A percentile compares a stretch with the other conserved stretches of the same genome.
phyloP scores from a whole-genome alignment of 75 land plant species.

The Selaginella tamariscina region DNA sequence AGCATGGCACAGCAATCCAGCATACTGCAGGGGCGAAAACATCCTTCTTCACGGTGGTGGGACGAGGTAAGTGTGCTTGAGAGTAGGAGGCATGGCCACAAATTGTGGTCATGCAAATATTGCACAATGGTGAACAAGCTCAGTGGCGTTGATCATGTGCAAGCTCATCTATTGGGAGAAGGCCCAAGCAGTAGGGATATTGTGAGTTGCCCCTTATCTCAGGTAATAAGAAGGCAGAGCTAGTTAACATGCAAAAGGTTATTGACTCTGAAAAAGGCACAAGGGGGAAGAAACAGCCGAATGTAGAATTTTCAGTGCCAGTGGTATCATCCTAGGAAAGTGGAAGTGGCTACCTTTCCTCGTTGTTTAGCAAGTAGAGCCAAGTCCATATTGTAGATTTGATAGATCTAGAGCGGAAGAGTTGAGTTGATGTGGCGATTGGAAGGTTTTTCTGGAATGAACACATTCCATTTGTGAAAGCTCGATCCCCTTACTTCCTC shows the following conservation, averaged over 20 bases:
- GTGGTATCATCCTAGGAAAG: background rate
- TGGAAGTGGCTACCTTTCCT: background rate
- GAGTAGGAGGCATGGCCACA: background rate
- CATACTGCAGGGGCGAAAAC: constrained; percentile 4
- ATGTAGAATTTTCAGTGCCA: background rate
- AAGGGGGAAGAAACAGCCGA: background rate
- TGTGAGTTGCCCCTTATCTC: constrained; percentile 1
- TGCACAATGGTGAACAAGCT: constrained; percentile 3
- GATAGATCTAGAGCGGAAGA: no score
- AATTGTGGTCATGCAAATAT: background rate
- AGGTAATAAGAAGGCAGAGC: background rate
- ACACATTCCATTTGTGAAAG: no score
- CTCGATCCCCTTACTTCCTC: no score
- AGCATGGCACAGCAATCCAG: constrained; percentile 1
- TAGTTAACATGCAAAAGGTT: background rate
- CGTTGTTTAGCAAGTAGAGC: background rate
- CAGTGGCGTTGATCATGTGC: background rate
- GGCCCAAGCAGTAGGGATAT: background rate
- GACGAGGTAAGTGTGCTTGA: background rate
- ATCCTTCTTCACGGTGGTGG: constrained; percentile 1
- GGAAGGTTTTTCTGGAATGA: no score
- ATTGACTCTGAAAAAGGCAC: background rate
- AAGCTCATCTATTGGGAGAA: background rate
- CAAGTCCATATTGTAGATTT: no score
- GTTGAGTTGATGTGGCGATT: no score